A percentile compares a stretch with the other conserved stretches of the same genome.
phyloP scores from a whole-genome alignment of 805 yeast species.

The Kazachstania psychrophila region DNA sequence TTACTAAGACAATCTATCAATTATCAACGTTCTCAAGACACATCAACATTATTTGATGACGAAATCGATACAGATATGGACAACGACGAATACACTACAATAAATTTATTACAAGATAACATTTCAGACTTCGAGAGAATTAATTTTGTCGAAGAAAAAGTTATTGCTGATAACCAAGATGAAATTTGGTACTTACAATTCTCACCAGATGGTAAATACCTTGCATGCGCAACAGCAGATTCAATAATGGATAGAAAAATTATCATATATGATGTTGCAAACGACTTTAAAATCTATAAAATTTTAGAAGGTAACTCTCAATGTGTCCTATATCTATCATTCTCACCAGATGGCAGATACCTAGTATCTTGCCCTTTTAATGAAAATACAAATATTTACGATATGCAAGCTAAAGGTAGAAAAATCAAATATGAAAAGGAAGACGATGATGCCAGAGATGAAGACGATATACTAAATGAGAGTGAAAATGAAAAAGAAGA shows the following conservation, averaged over 20 bases:
- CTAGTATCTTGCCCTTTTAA: conserved; percentile 68
- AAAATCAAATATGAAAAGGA: conserved; percentile 9
- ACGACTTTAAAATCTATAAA: conserved; percentile 34
- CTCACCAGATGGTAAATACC: conserved; percentile 63
- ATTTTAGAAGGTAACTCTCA: conserved; percentile 39
- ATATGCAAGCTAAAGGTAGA: conserved; percentile 35
- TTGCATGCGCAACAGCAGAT: conserved; percentile 70
- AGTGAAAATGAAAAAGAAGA: not conserved
- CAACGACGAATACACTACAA: conserved; percentile 13
- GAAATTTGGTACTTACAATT: conserved; percentile 83
- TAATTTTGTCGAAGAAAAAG: conserved; percentile 13
- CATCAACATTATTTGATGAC: conserved; percentile 24
- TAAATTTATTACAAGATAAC: conserved; percentile 11
- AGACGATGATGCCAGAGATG: not conserved
- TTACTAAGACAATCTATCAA: conserved; percentile 43
- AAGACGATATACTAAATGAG: conserved; percentile 4
- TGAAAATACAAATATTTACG: conserved; percentile 62
- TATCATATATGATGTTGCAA: conserved; percentile 53
- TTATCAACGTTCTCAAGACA: conserved; percentile 35
- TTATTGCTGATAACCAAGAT: conserved; percentile 41
- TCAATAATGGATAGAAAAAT: conserved; percentile 39
- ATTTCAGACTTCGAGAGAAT: conserved; percentile 6
- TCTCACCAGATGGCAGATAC: conserved; percentile 65
- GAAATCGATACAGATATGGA: conserved; percentile 10
- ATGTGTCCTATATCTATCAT: conserved; percentile 55